Conservation (phyloP, 208 protist genomes). For the Crithidia sp. region DNA sequence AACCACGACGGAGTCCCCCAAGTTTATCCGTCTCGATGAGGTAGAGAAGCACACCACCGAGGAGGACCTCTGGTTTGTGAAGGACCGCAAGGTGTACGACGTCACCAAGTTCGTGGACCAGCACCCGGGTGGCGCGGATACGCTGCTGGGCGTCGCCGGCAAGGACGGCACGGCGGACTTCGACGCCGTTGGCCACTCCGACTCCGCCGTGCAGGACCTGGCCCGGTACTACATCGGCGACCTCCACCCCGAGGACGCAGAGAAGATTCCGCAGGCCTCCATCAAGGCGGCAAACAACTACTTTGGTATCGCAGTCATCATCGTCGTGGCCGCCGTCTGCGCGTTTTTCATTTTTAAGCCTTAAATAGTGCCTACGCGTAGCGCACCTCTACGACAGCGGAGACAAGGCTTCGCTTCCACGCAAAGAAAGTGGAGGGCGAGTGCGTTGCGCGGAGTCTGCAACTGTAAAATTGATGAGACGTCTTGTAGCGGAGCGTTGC, state of each 20-base stretch:
- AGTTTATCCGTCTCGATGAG: conserved; percentile 64
- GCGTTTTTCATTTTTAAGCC: conserved; percentile 66
- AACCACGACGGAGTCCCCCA: conserved; percentile 2
- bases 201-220: conserved; percentile 65
- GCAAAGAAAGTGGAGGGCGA: too few relatives aligned
- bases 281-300: conserved; percentile 42
- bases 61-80: conserved; percentile 83
- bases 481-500: neutral
- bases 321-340: conserved; percentile 47
- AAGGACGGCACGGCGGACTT: conserved; percentile 89
- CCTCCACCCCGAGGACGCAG: conserved; percentile 62
- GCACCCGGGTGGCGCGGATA: conserved; percentile 91
- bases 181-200: conserved; percentile 79
- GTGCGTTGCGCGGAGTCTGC: too few relatives aligned
- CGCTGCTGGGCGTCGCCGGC: conserved; percentile 80
- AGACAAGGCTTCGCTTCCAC: too few relatives aligned
- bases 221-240: conserved; percentile 83
- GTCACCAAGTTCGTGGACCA: conserved; percentile 85
- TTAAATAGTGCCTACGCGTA: neutral
- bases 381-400: neutral
- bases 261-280: conserved; percentile 34
- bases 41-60: conserved; percentile 69
- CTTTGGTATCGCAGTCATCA: conserved; percentile 44
- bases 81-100: conserved; percentile 88
- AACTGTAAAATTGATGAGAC: too few relatives aligned